Base-by-base conservation (phyloP, 1,139 yeast species). In the Taphrina pruni region DNA sequence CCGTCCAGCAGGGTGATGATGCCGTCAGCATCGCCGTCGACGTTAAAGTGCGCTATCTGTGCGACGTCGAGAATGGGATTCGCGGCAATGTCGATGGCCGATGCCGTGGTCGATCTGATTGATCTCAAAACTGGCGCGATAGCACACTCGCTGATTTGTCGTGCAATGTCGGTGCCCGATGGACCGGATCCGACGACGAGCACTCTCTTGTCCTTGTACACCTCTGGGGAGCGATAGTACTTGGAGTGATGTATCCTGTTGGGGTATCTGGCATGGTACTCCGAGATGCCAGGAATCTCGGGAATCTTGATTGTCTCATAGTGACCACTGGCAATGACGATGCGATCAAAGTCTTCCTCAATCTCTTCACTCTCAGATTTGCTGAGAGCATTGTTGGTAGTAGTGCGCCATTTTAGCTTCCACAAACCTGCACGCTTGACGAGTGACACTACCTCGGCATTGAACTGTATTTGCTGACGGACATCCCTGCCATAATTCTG, bases 131-230 rank as follows among this genome's bases (percentile, higher is more conserved):
- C 43, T 9, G 67, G 67, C 56, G 45, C 12, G 1, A 12, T 46
- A 12, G 67, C 67, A 32, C 26, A 21, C 2, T 79, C 77, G 2
- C 82, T 81, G 48, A 85, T 72, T 75, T 87, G 89, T 70, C 80
- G 81, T 0, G 87, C 82, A 66, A 87, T 80, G 74, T 87, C 91
- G 9, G 83, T 79, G 0, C 88, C 90, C 6, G 88, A 85, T 12
- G 88, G 86, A 0, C 87, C 85, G 73, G 85, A 85, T 0, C 90
- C 91, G 4, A 87, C 82, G 12, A 87, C 83, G 48, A 87, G 76
- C 32, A 87, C 84, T 39, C 77, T 81, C 71, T 82, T 45, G 38
- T n/a, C 51, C 12, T 70, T 72, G 72, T 79, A 87, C 48, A 79
- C 81, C 4, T 82, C 81, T 2, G 87, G 83, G 17, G 79, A 80